Base-by-base conservation (phyloP, 345 rosid genomes). In the Euphorbia lathyris region DNA sequence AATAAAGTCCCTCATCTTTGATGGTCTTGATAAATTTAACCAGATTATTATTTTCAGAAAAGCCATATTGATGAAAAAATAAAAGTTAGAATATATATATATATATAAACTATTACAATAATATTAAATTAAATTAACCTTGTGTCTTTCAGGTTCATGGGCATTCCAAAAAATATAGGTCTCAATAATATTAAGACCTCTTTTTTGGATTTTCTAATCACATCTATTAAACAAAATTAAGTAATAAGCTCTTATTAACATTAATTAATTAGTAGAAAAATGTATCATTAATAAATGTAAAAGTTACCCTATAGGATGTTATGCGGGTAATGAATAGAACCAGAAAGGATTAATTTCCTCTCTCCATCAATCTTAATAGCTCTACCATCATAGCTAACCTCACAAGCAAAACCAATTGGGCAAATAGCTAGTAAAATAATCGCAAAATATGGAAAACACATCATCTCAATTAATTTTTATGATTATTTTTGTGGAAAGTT, bases 91-190 rank as follows among this genome's bases (percentile, higher is more conserved):
- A n/a, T n/a, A n/a, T n/a, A n/a, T n/a, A n/a, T n/a, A n/a, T n/a
- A n/a, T n/a, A n/a, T n/a, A n/a, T n/a, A n/a, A 25, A 11, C 12
- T 13, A 45, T 26, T 55, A 0, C 22, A 14, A 20, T 12, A 4
- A 11, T 20, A 19, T 36, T 5, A 27, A 20, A 42, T 13, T 36
- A 10, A n/a, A 17, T 13, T 12, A n/a, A 71, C 68, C 68, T 71
- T 32, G 6, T 72, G 77, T 0, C 27, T 59, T 29, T 45, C 19
- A 25, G 67, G 72, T 38, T 74, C 77, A 26, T 74, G 77, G 3
- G 67, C 72, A 62, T 74, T 68, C 77, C 77, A 74, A 30, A 74
- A 74, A 30, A 74, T 72, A 9, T 74, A 74, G 9, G 77, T 74
- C 43, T 74, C 78, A 17, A 74, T 63, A 2, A 73, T 50, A 63